Conservation (phyloP, 805 yeast genomes). For the Pichia manshurica region DNA sequence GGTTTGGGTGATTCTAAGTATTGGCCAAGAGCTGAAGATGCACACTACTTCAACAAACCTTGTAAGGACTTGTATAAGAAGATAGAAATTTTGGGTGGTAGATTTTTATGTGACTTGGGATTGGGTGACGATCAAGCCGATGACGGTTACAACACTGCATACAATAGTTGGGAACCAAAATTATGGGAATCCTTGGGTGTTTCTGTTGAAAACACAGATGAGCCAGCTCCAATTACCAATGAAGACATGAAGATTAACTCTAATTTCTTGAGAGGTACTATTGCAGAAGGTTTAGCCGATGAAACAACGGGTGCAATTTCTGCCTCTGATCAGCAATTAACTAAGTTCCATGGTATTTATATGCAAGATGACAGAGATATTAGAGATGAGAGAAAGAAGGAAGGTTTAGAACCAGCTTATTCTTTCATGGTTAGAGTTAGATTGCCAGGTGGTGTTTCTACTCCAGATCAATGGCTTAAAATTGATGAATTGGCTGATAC, state of each 20-base stretch:
- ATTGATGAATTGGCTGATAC: slow-evolving; percentile 75
- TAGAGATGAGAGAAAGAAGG: slow-evolving; percentile 85
- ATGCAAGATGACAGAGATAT: slow-evolving; percentile 98
- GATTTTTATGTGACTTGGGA: slow-evolving; percentile 67
- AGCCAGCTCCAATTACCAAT: slow-evolving; percentile 84
- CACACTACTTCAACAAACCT: slow-evolving; percentile 91
- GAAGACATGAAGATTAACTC: slow-evolving; percentile 92
- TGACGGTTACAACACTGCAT: slow-evolving; percentile 92
- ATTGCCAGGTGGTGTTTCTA: slow-evolving; percentile 86
- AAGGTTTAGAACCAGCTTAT: slow-evolving; percentile 92
- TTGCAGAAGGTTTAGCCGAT: slow-evolving; percentile 78
- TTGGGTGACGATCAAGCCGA: slow-evolving; percentile 97
- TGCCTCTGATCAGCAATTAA: slow-evolving; percentile 87
- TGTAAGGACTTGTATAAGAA: slow-evolving; percentile 64
- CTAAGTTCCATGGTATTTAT: slow-evolving; percentile 96
- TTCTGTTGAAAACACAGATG: slow-evolving; percentile 82
- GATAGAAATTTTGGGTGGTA: slow-evolving; percentile 66
- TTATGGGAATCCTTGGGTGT: slow-evolving; percentile 90
- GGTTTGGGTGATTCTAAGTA: slow-evolving; percentile 81
- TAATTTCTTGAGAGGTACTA: slow-evolving; percentile 86
- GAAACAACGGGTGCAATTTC: slow-evolving; percentile 84
- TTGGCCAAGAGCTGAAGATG: slow-evolving; percentile 97
- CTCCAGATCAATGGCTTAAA: slow-evolving; percentile 83
- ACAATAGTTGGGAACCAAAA: slow-evolving; percentile 74
- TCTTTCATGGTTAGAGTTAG: slow-evolving; percentile 96